These are phyloP conservation scores for Hirschfeldia incana DNA, from an alignment of 345 rosid genomes.

Conservation along the genomic window DNA sequence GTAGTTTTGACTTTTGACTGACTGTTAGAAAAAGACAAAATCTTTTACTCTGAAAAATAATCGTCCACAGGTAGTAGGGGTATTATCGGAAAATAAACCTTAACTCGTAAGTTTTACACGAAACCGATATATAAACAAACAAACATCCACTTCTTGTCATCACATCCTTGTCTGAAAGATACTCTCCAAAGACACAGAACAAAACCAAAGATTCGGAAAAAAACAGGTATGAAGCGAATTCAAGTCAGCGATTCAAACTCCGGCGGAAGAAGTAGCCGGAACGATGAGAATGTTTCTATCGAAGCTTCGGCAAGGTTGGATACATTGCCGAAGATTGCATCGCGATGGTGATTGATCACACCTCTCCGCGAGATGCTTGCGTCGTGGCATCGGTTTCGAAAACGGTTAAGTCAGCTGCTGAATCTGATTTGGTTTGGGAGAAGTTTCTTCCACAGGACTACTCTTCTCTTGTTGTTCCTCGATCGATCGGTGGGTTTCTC, in stretches of 20 bases:
- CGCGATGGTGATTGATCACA: conserved; percentile 47
- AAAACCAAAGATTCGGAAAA: not conserved
- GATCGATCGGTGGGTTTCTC: not conserved
- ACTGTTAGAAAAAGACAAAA: no score
- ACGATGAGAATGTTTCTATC: not conserved
- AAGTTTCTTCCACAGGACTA: conserved; percentile 56
- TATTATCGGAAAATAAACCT: conserved; percentile 12
- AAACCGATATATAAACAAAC: not conserved
- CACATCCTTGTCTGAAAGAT: not conserved
- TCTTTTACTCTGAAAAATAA: no score
- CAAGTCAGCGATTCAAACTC: not conserved
- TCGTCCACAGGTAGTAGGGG: not conserved
- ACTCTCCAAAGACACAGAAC: not conserved
- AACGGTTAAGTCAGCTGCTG: conserved; percentile 45
- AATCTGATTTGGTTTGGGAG: conserved; percentile 50
- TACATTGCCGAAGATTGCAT: conserved; percentile 51
- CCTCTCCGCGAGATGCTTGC: conserved; percentile 53
- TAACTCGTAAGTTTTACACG: conserved; percentile 31
- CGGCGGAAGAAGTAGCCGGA: conserved; percentile 1
- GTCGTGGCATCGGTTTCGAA: conserved; percentile 49
- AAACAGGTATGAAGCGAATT: conserved; percentile 25
- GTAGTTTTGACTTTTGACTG: no score
- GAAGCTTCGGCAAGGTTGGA: conserved; percentile 11
- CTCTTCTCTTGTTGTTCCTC: conserved; percentile 28
- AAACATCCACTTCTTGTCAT: not conserved